Evolutionary conservation across 306 rosid species (phyloP).

Genomic region (Cucurbita pepo): DNA sequence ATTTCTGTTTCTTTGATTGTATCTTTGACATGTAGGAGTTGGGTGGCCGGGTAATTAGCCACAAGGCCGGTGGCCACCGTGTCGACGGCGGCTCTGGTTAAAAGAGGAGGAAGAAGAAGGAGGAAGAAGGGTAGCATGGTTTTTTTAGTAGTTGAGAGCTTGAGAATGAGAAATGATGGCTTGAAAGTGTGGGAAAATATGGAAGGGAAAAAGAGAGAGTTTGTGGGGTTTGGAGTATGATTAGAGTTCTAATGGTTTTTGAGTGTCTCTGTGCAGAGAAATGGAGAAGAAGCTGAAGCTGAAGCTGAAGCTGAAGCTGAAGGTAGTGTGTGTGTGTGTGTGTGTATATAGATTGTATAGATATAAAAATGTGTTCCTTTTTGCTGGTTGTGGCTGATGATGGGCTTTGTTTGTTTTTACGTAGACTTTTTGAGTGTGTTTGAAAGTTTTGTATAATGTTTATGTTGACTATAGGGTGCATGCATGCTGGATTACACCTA

Average conservation of each 20-base stretch:
- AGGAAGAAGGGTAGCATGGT: background rate
- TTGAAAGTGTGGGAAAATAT: background rate
- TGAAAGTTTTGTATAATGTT: background rate
- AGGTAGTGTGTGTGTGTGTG: background rate
- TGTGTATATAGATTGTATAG: background rate
- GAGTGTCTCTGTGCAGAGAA: background rate
- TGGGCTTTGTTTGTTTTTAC: background rate
- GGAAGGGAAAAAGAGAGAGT: background rate
- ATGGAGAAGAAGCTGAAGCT: background rate
- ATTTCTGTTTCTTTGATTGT: slow-evolving; percentile 5
- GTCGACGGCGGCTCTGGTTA: background rate
- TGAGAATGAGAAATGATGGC: background rate
- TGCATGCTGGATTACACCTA: background rate
- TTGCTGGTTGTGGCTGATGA: background rate
- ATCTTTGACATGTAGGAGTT: slow-evolving; percentile 16
- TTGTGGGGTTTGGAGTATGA: background rate
- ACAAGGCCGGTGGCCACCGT: background rate
- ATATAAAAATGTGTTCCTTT: background rate
- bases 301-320: background rate
- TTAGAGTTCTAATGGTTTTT: background rate
- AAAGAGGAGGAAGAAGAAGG: background rate
- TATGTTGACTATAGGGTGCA: background rate
- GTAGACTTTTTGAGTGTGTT: background rate
- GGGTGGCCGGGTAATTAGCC: slow-evolving; percentile 21
- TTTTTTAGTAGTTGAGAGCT: background rate